These are phyloP conservation scores for Lachnum nothofagi DNA, from an alignment of 2,329 filamentous ascomycete species.

Conservation along the genomic window DNA sequence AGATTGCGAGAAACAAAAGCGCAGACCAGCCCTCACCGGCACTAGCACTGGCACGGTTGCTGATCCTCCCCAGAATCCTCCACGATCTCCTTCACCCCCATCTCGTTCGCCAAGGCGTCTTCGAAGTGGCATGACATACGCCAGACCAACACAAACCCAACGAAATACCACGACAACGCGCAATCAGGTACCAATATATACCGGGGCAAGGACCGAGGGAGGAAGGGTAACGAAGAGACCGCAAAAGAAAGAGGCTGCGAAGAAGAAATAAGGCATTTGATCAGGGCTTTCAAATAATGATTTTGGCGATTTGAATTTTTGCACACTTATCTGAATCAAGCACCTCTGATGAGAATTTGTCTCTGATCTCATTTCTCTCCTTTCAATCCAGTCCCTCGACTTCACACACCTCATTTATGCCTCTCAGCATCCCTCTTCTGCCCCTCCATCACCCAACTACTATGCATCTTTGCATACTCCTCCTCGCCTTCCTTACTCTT, in stretches of 20 bases:
- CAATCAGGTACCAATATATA: neutral
- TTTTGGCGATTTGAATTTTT: too few species aligned
- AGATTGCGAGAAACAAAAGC: too few species aligned
- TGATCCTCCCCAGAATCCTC: too few species aligned
- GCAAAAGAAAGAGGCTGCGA: neutral
- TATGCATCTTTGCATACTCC: constrained; percentile 39
- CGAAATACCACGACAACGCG: neutral
- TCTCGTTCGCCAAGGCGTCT: too few species aligned
- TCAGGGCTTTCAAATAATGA: too few species aligned
- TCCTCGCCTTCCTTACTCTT: constrained; percentile 51
- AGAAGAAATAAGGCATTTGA: too few species aligned
- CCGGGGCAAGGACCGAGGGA: neutral
- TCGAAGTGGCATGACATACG: too few species aligned
- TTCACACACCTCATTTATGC: constrained; percentile 29
- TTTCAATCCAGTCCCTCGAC: neutral
- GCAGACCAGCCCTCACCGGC: too few species aligned
- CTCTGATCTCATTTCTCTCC: neutral
- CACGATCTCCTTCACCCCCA: too few species aligned
- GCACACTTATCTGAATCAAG: too few species aligned
- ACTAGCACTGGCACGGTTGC: too few species aligned
- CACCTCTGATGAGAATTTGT: too few species aligned
- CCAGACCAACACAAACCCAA: neutral
- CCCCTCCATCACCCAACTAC: constrained; percentile 58
- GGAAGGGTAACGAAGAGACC: neutral
- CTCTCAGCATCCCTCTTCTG: constrained; percentile 37